Evolutionary conservation across 257 asterid genomes (phyloP).

Genomic region (Solanum acaule): DNA sequence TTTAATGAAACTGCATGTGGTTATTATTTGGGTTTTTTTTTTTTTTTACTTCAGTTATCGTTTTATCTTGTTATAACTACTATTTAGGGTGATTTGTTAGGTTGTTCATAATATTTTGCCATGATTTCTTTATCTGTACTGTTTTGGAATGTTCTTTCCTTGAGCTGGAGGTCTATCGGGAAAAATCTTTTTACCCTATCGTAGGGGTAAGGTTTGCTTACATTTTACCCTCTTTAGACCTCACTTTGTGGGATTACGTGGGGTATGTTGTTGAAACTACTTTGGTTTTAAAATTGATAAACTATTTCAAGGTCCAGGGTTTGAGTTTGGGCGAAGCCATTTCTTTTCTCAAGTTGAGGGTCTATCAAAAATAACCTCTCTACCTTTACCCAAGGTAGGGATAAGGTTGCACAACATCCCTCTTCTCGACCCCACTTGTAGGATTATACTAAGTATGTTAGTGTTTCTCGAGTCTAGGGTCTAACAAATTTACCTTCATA

Average conservation of each 20-base stretch:
- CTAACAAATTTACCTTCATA: neutral
- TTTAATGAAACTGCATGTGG: neutral
- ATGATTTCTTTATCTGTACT: neutral
- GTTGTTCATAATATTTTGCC: neutral
- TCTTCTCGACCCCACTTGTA: neutral
- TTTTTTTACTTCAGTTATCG: neutral
- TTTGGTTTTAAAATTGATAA: neutral
- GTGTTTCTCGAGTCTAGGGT: neutral
- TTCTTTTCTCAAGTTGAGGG: neutral
- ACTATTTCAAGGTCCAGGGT: constrained; percentile 44
- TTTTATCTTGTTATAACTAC: neutral
- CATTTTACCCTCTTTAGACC: neutral
- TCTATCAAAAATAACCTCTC: neutral
- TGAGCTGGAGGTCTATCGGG: neutral
- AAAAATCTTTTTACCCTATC: neutral
- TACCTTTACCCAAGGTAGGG: neutral
- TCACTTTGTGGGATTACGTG: neutral
- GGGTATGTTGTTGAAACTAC: neutral
- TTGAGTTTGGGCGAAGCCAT: constrained; percentile 46
- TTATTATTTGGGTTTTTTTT: neutral
- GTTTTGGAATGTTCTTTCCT: neutral
- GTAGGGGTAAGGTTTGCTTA: neutral
- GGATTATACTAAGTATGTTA: neutral
- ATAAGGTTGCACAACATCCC: neutral
- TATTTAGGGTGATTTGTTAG: neutral